Base-by-base conservation (phyloP, 2,329 filamentous ascomycete species). In the Ophiostoma sp. region DNA sequence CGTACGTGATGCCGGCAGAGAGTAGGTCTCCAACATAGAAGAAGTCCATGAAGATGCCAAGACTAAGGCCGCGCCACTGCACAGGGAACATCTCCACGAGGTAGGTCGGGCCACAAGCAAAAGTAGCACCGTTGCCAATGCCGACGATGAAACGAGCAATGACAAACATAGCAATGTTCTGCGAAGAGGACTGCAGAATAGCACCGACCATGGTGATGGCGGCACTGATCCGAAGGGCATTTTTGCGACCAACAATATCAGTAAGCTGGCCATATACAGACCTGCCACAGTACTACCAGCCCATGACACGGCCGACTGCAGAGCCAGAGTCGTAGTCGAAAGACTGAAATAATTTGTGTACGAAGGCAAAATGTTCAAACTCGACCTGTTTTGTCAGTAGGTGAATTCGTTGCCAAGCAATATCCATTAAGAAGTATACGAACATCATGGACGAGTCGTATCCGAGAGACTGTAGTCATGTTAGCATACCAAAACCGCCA, bases 71-170 rank as follows among this genome's bases (percentile, higher is more conserved):
- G 7, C 64, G 66, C 52, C 55, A 64, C 44, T 68, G 45, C 16
- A 44, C 14, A 12, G 69, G 65, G 8, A 66, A 52, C 12, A 66
- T 66, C 65, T 72, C 72, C 40, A 55, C 65, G 3, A 72, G 66
- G 40, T 69, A 66, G 40, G 47, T 62, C 11, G 69, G 67, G 2
- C 64, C 67, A 5, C 69, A 64, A 7, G 64, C 69, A 40, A 66
- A 63, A 7, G 44, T 18, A 40, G 81, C 73, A 2, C 76, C 78
- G 4, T 73, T 75, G 3, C 83, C 83, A 47, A 83, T 76, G 18
- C 74, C 74, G 36, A 76, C 63, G 18, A 76, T 67, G 60, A 73
- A 68, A 27, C 74, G 72, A 14, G 69, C 72, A 3, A 69, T 68
- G 49, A 74, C 67, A 69, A 76, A 76, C 74, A 75, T 75, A 70